Evolutionary conservation across 1,284 basidiomycete species (phyloP).

Genomic region (Singerocomus inundabilis): DNA sequence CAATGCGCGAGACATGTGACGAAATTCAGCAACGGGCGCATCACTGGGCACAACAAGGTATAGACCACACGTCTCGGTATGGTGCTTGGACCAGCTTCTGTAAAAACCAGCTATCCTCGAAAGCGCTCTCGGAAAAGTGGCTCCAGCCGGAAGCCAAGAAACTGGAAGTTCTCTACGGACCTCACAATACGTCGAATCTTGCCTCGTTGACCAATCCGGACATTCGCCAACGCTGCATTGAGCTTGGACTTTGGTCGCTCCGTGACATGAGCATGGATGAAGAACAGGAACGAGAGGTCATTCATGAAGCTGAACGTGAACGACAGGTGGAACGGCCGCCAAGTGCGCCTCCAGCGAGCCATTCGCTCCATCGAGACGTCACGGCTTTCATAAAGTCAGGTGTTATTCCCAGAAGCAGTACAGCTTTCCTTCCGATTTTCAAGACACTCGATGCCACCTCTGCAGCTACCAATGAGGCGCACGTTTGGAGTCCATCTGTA

Average conservation of each 20-base stretch:
- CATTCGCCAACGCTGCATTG: background rate
- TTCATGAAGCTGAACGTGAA: background rate
- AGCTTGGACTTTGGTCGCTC: background rate
- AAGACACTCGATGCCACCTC: constrained; percentile 3
- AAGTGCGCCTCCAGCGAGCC: background rate
- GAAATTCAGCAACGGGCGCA: constrained; percentile 39
- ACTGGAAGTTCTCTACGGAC: constrained; percentile 37
- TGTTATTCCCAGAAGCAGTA: background rate
- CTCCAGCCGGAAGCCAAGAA: constrained; percentile 36
- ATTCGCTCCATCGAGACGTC: constrained; percentile 12
- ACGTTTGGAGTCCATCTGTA: constrained; percentile 16
- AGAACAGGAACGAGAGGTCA: constrained; percentile 4
- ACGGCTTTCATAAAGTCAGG: constrained; percentile 23
- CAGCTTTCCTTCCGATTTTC: constrained; percentile 10
- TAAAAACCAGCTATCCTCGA: background rate
- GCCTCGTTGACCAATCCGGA: constrained; percentile 1
- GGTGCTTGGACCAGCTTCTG: constrained; percentile 29
- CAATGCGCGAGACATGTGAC: constrained; percentile 42
- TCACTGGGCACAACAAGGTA: constrained; percentile 47
- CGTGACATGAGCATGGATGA: background rate
- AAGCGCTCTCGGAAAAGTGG: constrained; percentile 30
- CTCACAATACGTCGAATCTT: constrained; percentile 9
- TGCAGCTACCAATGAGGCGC: background rate
- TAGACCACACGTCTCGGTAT: constrained; percentile 35
- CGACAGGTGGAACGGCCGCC: background rate